Base-by-base conservation (phyloP, 768 basidiomycete species). In the Lactifluus volemus region DNA sequence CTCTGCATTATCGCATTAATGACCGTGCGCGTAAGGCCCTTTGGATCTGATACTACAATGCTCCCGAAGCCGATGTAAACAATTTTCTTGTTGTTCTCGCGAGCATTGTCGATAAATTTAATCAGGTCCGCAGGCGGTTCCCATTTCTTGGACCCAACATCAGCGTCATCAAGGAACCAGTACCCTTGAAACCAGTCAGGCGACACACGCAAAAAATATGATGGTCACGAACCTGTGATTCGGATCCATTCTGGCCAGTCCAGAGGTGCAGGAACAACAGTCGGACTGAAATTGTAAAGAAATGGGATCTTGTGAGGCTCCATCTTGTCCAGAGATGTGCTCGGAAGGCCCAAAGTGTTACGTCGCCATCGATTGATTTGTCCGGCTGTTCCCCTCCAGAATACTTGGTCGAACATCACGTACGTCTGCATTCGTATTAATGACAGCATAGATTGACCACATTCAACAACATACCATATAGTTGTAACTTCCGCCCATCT, bases 191-290 rank as follows among this genome's bases (percentile, higher is more conserved):
- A 44, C 30, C 25, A 15, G 55, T 58, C 52, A 42, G 56, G 41
- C 25, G 49, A 47, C 34, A 34, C 14, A 53, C 11, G n/a, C 29
- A 58, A 45, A 48, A 55, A 14, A 29, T 52, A 19, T 11, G 48
- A 44, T 30, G 15, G 30, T 15, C 58, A 30, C 51, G 25, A 9
- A 89, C 91, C 92, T 63, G 93, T 93, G 1, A 95, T 83, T 45
- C 90, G 87, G 64, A 98, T 98, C 93, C 95, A 98, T 73, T 99
- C 96, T 4, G 94, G 92, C 97, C 97, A 99, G 72, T 99, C 96
- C 58, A 98, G 74, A 3, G 96, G 96, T 30, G 88, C 92, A 7
- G 95, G 94, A 14, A 98, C 92, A 49, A 92, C 79, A 34, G 82
- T 78, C 1, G 94, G 91, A 68, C 92, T 95, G 71, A 98, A 98